These are phyloP conservation scores for Blepharisma undulans DNA, from an alignment of 169 alveolate genomes.

Conservation along the genomic window DNA sequence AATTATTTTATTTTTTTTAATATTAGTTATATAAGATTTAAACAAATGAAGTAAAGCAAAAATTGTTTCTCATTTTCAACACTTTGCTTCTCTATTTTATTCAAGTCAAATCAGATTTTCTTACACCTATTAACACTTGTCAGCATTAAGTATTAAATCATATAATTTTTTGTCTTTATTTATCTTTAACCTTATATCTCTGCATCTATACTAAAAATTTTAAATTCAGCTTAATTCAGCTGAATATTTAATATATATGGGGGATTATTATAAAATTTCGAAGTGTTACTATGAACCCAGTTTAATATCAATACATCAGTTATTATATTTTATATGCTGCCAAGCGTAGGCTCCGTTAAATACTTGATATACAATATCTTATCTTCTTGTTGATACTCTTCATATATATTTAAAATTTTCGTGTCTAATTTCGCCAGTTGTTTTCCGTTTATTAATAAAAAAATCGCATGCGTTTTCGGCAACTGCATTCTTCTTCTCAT, in stretches of 20 bases:
- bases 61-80: too few species aligned
- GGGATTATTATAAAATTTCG: neutral
- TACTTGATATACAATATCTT: slow-evolving; percentile 17
- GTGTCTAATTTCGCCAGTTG: neutral
- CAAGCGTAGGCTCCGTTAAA: neutral
- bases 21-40: too few species aligned
- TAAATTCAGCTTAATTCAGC: neutral
- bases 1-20: too few species aligned
- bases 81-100: too few species aligned
- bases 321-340: neutral
- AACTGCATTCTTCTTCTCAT: neutral
- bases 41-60: too few species aligned
- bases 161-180: too few species aligned
- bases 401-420: neutral
- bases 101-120: too few species aligned
- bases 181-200: too few species aligned
- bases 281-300: neutral
- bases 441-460: neutral
- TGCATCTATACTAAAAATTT: too few species aligned
- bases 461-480: neutral
- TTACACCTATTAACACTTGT: too few species aligned
- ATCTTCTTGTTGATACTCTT: neutral
- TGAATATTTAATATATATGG: neutral
- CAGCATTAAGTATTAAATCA: too few species aligned
- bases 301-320: neutral